Base-by-base conservation (phyloP, 2,329 filamentous ascomycete species). In the Chaetomium sp. region DNA sequence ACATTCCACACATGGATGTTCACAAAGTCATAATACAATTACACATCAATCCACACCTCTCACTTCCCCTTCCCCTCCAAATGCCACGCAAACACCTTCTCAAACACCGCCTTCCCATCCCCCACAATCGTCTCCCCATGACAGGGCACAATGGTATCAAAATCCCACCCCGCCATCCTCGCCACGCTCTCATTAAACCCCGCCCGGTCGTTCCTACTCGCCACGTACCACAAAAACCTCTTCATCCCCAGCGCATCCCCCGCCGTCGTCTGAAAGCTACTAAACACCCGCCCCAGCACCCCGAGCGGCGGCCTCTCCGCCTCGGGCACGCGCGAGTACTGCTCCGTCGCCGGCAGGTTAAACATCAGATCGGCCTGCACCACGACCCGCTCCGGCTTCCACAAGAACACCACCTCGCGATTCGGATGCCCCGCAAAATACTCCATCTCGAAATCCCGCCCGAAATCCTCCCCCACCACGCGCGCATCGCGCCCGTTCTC, bases 291-390 rank as follows among this genome's bases (percentile, higher is more conserved):
- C 62, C 78, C 79, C 4, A 80, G 53, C 13, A 82, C 63, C 33
- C 79, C 78, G 23, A 75, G 64, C 31, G 74, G 68, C 12, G 71
- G 71, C 65, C 71, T 73, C n/a, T 81, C 78, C 0, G 75, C 82
- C 4, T 86, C 79, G 35, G 81, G 78, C 3, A 85, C 81, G 9
- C 80, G 82, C 0, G 85, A 85, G 78, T 92, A 97, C 79, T 98
- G 95, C 79, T 99, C 95, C 0, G 80, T 86, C 0, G 92, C 87
- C 0, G 95, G 95, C 38, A 97, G 79, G 76, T 97, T 98, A 83
- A 98, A 98, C 69, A 98, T 75, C 50, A 98, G 78, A 76, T 99
- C 95, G 6, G 93, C 95, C 78, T 97, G 81, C 74, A 99, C 93
- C 53, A 99, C 79, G 0, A 92, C 90, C 63, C 82, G 81, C 13